phyloP scores from a whole-genome alignment of 371 early-diverging fungal genomes.

The Massospora cicadina region DNA sequence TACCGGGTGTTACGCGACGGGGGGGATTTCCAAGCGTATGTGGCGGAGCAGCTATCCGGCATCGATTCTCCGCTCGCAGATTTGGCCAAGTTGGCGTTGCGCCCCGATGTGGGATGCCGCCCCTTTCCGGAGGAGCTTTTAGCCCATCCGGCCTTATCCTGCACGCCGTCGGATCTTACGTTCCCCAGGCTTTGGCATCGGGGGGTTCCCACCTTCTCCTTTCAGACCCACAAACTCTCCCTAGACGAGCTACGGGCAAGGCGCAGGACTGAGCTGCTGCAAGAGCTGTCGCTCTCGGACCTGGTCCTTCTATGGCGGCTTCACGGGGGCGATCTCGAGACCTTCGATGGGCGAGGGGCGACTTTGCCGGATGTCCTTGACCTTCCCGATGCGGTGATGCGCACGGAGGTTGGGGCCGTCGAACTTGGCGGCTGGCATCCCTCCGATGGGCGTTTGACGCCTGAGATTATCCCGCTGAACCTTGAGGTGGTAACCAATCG shows the following conservation, averaged over 20 bases:
- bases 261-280: slow-evolving; percentile 20
- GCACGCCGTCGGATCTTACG: neutral
- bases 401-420: neutral
- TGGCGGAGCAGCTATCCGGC: slow-evolving; percentile 23
- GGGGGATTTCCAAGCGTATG: slow-evolving; percentile 14
- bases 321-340: slow-evolving; percentile 20
- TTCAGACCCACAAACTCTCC: slow-evolving; percentile 21
- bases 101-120: slow-evolving; percentile 26
- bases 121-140: neutral
- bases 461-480: slow-evolving; percentile 14
- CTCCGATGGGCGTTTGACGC: slow-evolving; percentile 18
- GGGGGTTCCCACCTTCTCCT: slow-evolving; percentile 37
- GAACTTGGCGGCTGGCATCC: neutral
- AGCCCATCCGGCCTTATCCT: neutral
- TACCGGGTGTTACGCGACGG: slow-evolving; percentile 7
- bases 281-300: slow-evolving; percentile 33
- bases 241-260: slow-evolving; percentile 24
- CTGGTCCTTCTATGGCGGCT: slow-evolving; percentile 26
- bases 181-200: slow-evolving; percentile 31
- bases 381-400: neutral
- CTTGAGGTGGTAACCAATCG: slow-evolving; percentile 19
- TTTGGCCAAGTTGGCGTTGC: slow-evolving; percentile 47
- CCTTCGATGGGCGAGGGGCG: neutral
- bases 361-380: neutral
- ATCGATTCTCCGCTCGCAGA: slow-evolving; percentile 41